phyloP scores from a whole-genome alignment of 2,329 filamentous ascomycete species.

The Fusarium duplospermum region DNA sequence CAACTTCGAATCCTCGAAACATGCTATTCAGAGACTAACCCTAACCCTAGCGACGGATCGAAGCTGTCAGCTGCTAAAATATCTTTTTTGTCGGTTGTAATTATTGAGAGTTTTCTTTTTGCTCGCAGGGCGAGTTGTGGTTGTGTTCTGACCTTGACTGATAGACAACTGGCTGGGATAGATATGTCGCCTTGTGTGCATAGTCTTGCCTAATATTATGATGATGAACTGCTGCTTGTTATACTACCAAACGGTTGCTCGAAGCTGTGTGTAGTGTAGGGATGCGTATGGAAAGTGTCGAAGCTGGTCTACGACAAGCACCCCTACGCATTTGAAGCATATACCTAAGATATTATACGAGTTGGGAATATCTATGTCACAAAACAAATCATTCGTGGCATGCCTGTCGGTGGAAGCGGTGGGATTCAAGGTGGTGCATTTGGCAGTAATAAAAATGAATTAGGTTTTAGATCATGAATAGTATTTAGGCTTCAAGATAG shows the following conservation, averaged over 20 bases:
- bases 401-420: background rate
- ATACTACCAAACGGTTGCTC: background rate
- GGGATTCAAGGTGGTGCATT: background rate
- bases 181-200: background rate
- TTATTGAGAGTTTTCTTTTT: background rate
- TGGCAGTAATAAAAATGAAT: no score
- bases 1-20: background rate
- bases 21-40: background rate
- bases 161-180: background rate
- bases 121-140: background rate
- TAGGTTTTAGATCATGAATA: no score
- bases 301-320: background rate
- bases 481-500: no score
- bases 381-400: background rate
- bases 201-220: background rate
- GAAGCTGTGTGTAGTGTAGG: background rate
- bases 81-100: background rate
- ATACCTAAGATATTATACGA: background rate
- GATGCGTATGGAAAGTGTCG: background rate
- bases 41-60: slow-evolving; percentile 21
- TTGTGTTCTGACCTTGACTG: background rate
- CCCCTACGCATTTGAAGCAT: background rate
- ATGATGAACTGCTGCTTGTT: background rate
- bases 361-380: background rate
- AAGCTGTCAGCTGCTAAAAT: slow-evolving; percentile 33